Base-by-base conservation (phyloP, 129 eudicot species). In the Chrysanthemum seticuspe region DNA sequence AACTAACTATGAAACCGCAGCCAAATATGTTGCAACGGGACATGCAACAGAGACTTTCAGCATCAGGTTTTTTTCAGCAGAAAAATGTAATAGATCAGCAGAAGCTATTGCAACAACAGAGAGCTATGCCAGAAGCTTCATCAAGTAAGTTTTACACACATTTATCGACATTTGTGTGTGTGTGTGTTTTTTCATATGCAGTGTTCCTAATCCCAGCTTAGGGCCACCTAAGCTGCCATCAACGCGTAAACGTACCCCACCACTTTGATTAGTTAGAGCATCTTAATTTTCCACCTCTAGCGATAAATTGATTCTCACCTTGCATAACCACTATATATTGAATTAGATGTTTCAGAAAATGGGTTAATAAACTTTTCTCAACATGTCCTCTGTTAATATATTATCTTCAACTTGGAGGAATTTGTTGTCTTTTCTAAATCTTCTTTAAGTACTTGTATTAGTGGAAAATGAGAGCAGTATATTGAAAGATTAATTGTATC, bases 31-130 rank as follows among this genome's bases (percentile, higher is more conserved):
- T 86, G n/a, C 95, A 74, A 61, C 83, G 85, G 18, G 92, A 85
- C 47, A 78, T 91, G 87, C 97, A 91, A 72, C 97, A 85, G 57
- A 82, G 95, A 82, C 73, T 82, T 52, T 87, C 81, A 76, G 65
- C 84, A 61, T 76, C 91, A 12, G 85, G 83, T 55, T 71, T 83
- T 31, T 81, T 91, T 77, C 91, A 85, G 75, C 94, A 83, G 62
- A 94, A 83, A 62, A 83, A 79, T 72, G 65, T 81, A 50, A 62
- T 74, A 36, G 89, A 91, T 74, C 96, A 80, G 47, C 96, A 87
- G 86, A 87, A 90, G 83, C 57, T 91, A 52, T 70, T 77, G 66
- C 97, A 87, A 76, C 73, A 88, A 31, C 91, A 85, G 76, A 83
- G 97, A 79, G 75, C 74, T 73, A 75, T 78, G 29, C 80, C 89